phyloP scores from a whole-genome alignment of 2,329 filamentous ascomycete genomes.

The Gaeumannomyces sp. region DNA sequence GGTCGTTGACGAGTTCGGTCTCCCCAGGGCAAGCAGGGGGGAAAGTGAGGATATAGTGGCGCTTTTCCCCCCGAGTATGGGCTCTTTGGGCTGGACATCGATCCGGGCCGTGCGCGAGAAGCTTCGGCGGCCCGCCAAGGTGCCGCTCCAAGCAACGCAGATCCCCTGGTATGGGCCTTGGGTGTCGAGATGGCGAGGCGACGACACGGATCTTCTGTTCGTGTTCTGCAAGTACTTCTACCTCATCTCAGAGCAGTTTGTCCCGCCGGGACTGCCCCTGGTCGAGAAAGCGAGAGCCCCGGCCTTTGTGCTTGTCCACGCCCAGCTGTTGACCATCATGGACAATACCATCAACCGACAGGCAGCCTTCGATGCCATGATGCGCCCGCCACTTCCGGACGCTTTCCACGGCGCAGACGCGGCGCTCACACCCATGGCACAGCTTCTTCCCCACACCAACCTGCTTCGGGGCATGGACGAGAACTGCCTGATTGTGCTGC shows the following conservation, averaged over 20 bases:
- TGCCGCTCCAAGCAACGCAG: slow-evolving; percentile 46
- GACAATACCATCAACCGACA: slow-evolving; percentile 81
- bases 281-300: slow-evolving; percentile 60
- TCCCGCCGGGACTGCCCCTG: slow-evolving; percentile 49
- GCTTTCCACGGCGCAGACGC: slow-evolving; percentile 54
- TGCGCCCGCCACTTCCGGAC: slow-evolving; percentile 36
- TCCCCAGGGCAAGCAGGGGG: slow-evolving; percentile 48
- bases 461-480: slow-evolving; percentile 78
- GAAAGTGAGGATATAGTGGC: slow-evolving; percentile 61
- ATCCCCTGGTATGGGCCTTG: slow-evolving; percentile 79
- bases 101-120: slow-evolving; percentile 41
- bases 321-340: slow-evolving; percentile 71
- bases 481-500: slow-evolving; percentile 74
- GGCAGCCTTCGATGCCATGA: slow-evolving; percentile 42
- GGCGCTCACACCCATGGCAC: slow-evolving; percentile 53
- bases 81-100: slow-evolving; percentile 51
- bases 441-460: slow-evolving; percentile 55
- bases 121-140: slow-evolving; percentile 58
- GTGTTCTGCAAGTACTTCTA: slow-evolving; percentile 88
- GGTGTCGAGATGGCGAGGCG: slow-evolving; percentile 78
- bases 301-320: slow-evolving; percentile 73
- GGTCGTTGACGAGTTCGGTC: slow-evolving; percentile 61
- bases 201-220: slow-evolving; percentile 85
- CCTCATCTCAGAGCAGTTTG: slow-evolving; percentile 68
- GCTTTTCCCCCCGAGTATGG: slow-evolving; percentile 63